Evolutionary conservation across 1,284 basidiomycete genomes (phyloP), one percentile per base, ranked within the genome.

Genomic region (Tetrapyrgos nigripes): DNA sequence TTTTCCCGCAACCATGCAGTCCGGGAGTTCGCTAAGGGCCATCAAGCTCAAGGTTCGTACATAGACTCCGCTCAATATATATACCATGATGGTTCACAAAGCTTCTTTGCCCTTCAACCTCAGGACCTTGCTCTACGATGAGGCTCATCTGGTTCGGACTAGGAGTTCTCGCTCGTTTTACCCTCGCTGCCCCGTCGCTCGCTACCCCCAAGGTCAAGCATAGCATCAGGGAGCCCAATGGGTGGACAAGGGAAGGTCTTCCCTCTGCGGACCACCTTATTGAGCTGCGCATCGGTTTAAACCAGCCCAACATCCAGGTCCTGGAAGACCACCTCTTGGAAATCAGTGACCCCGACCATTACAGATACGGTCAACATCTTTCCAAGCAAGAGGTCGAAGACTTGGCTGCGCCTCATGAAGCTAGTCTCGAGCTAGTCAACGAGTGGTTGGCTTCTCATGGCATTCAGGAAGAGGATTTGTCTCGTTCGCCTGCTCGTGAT

Each of bases 301-400:
- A 77, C 10, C 86, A 87, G 65, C 73, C 80, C 19, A 78, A 82
- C 62, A 83, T 87, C 58, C 59, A 71, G 35, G 68, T 70, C 50
- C 73, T 89, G 43, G 82, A 87, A 64, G 62, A 76, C 35, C 79
- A 83, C 55, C 74, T 88, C 3, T 80, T 77, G 66, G 81, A 83
- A 64, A 75, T 86, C 24, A 86, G 85, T 67, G 76, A 81, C 61
- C 77, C 86, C 14, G 63, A 67, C 56, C 78, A 83, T 54, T 62
- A 72, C 4, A 77, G 68, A 37, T 70, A 70, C 57, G 82, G 84
- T 31, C 68, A 76, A 55, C 82, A 83, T 62, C 70, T 85, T 19
- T 76, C 79, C 27, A 79, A 79, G 60, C 76, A 79, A 53, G 72
- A 84, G 33, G 81, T 85, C 2, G 75, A 79, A 21, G 71, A 67